These are phyloP conservation scores for Hibiscus mutabilis DNA, from an alignment of 345 rosid species.

Conservation along the genomic window DNA sequence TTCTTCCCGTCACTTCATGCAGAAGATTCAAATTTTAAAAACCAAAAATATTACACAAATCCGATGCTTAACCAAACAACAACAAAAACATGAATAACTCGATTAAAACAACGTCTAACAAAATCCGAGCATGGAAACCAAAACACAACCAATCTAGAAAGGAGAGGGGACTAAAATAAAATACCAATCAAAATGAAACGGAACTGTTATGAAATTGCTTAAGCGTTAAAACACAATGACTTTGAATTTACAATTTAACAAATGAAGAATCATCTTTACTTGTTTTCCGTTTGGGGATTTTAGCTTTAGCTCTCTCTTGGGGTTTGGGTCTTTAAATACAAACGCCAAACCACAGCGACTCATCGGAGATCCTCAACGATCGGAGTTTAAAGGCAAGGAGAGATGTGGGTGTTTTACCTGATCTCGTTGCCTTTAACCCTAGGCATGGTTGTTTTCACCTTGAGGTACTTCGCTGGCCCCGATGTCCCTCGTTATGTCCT, in stretches of 20 bases:
- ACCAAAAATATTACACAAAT: too few relatives aligned
- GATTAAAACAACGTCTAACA: too few relatives aligned
- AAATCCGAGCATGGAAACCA: too few relatives aligned
- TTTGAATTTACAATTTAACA: neutral
- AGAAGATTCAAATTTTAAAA: too few relatives aligned
- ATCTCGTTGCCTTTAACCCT: slow-evolving; percentile 92
- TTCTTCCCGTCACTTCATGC: too few relatives aligned
- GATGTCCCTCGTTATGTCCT: slow-evolving; percentile 89
- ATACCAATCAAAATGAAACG: neutral
- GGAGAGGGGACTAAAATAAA: neutral
- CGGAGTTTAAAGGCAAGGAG: slow-evolving; percentile 2
- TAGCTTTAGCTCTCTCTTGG: neutral
- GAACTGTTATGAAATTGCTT: neutral
- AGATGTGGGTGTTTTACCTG: slow-evolving; percentile 97
- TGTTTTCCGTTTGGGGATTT: neutral
- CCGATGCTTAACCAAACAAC: too few relatives aligned
- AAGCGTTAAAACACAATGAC: neutral
- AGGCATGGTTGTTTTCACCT: slow-evolving; percentile 76
- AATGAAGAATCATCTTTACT: neutral
- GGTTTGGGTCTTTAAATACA: neutral
- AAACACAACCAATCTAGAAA: too few relatives aligned
- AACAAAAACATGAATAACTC: too few relatives aligned
- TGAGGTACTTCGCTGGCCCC: slow-evolving; percentile 88
- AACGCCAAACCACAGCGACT: neutral
- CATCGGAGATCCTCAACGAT: neutral